phyloP scores from a whole-genome alignment of 495 filamentous ascomycete species.

The Xylaria nigripes region DNA sequence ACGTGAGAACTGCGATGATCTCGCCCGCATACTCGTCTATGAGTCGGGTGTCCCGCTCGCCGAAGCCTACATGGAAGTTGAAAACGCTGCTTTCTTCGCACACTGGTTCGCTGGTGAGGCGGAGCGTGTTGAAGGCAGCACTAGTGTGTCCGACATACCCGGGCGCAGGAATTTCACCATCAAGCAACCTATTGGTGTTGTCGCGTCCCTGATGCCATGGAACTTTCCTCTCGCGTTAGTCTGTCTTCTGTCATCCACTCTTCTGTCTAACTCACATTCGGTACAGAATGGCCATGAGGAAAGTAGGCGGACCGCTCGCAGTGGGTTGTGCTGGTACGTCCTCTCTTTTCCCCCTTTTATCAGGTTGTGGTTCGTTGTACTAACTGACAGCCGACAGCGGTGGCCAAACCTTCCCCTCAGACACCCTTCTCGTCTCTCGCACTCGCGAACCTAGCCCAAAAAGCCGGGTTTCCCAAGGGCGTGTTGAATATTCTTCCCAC shows the following conservation, averaged over 20 bases:
- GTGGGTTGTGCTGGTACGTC: slow-evolving; percentile 52
- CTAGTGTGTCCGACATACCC: slow-evolving; percentile 45
- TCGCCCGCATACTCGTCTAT: slow-evolving; percentile 50
- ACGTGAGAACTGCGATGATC: slow-evolving; percentile 40
- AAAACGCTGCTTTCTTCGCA: slow-evolving; percentile 50
- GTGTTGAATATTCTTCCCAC: slow-evolving; percentile 54
- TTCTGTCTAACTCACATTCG: not conserved
- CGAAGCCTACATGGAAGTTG: slow-evolving; percentile 49
- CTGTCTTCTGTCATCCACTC: not conserved
- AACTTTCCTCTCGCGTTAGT: slow-evolving; percentile 46
- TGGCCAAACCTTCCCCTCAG: slow-evolving; percentile 58
- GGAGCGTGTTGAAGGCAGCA: slow-evolving; percentile 56
- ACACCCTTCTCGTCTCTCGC: slow-evolving; percentile 51
- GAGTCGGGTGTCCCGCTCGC: slow-evolving; percentile 56
- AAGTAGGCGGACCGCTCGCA: slow-evolving; percentile 58
- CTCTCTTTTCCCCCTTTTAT: not conserved
- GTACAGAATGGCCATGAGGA: slow-evolving; percentile 57
- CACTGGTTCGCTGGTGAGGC: slow-evolving; percentile 62
- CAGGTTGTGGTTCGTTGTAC: not conserved
- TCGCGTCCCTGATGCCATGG: slow-evolving; percentile 47
- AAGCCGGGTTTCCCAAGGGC: slow-evolving; percentile 53
- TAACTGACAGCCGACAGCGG: slow-evolving; percentile 20
- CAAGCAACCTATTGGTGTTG: slow-evolving; percentile 53
- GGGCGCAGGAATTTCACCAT: slow-evolving; percentile 56
- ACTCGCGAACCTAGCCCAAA: slow-evolving; percentile 46